Evolutionary conservation across 768 basidiomycete species (phyloP).

Genomic region (Pisolithus albus): DNA sequence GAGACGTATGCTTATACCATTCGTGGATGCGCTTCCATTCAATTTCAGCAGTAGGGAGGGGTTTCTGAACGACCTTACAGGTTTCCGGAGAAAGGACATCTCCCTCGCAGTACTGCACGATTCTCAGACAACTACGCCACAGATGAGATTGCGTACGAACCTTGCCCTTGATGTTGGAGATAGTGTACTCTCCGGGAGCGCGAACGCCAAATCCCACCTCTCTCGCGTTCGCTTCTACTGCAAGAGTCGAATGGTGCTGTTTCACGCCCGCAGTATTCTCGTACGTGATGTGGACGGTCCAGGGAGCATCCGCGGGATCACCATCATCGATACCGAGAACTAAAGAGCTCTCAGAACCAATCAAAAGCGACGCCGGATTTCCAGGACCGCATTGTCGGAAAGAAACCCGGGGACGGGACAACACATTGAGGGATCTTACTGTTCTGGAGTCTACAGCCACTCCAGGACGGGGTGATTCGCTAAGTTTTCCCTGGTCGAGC

Average conservation of each 20-base stretch:
- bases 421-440: slow-evolving; percentile 58
- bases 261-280: slow-evolving; percentile 39
- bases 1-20: slow-evolving; percentile 44
- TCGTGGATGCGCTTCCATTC: slow-evolving; percentile 87
- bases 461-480: slow-evolving; percentile 12
- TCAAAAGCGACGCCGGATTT: slow-evolving; percentile 60
- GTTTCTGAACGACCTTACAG: slow-evolving; percentile 69
- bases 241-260: slow-evolving; percentile 59
- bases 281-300: slow-evolving; percentile 60
- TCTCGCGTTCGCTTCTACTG: slow-evolving; percentile 38
- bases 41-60: slow-evolving; percentile 76
- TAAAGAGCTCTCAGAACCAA: slow-evolving; percentile 58
- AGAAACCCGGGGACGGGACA: slow-evolving; percentile 63
- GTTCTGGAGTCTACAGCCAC: slow-evolving; percentile 37
- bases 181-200: slow-evolving; percentile 72
- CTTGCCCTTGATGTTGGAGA: slow-evolving; percentile 66
- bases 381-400: slow-evolving; percentile 74
- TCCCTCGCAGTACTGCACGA: slow-evolving; percentile 65
- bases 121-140: slow-evolving; percentile 3
- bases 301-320: slow-evolving; percentile 60
- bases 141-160: slow-evolving; percentile 23
- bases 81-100: slow-evolving; percentile 79
- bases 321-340: slow-evolving; percentile 46
- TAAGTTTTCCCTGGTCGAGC: slow-evolving; percentile 30
- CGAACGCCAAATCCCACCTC: slow-evolving; percentile 45